Evolutionary conservation across 306 rosid genomes (phyloP), one percentile per base, ranked within the genome.

Genomic region (Citrullus mucosospermus): DNA sequence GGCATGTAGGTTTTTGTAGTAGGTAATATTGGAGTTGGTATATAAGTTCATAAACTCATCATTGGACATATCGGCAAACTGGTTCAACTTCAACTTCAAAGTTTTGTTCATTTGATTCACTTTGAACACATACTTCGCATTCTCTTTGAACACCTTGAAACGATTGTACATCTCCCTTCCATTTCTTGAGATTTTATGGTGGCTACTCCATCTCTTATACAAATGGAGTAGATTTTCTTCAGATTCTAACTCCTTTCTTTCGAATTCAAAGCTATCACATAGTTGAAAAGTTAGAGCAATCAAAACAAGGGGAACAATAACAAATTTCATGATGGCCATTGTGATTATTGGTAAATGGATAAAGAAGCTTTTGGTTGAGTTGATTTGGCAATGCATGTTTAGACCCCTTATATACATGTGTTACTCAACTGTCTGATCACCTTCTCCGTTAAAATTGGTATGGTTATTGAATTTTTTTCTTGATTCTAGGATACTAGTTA

Each of bases 141-240:
- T 88, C 36, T 78, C 76, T 81, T 88, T 88, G 74, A 86, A 88
- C 59, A 86, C 87, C 13, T 81, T 79, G 85, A 86, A 88, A 32
- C 87, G 89, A n/a, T 9, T 68, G 4, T 43, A 58, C 86, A 83
- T 85, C 79, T 86, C 85, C 2, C 74, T 2, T 1, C 34, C 75
- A 76, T 57, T 80, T 4, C 39, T 78, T 16, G 90, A 79, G 55
- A 82, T 84, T 12, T 75, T 69, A 79, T 84, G 85, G 30, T 82
- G 80, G 67, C 76, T 86, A 54, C 87, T 81, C 89, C 91, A 86
- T 73, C 89, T 79, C 81, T 83, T 76, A 6, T 83, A 87, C 30
- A 87, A 43, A 25, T 78, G 81, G 84, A 83, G 75, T 0, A 83
- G 71, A 3, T 76, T 80, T 63, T 83, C 78, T 10, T 86, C 86